Evolutionary conservation across 2,329 filamentous ascomycete genomes (phyloP).

Genomic region (Coccinonectria pachysandricola): DNA sequence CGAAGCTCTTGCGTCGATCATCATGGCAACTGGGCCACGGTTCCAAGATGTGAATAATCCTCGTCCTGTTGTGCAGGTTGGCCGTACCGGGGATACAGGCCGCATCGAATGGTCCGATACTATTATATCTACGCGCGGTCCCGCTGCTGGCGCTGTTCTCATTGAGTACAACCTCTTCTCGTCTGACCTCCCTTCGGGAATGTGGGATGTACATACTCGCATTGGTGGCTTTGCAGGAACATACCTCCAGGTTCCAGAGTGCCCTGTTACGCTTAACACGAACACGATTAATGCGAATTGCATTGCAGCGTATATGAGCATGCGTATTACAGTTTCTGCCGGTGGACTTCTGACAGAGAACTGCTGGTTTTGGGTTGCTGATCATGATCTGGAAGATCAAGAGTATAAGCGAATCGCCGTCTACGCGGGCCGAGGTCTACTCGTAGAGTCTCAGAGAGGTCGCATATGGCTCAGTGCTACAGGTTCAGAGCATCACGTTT

Average conservation of each 20-base stretch:
- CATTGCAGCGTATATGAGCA: conserved; percentile 32
- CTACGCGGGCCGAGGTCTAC: conserved; percentile 41
- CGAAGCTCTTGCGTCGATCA: conserved; percentile 42
- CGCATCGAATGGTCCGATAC: conserved; percentile 62
- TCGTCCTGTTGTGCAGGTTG: conserved; percentile 57
- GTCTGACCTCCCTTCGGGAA: conserved; percentile 33
- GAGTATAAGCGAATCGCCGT: conserved; percentile 39
- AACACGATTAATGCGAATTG: conserved; percentile 22
- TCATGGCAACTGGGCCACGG: conserved; percentile 44
- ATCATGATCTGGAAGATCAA: conserved; percentile 45
- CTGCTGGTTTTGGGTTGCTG: conserved; percentile 37
- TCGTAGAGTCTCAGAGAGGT: conserved; percentile 29
- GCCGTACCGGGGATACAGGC: conserved; percentile 50
- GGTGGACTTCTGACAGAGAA: conserved; percentile 33
- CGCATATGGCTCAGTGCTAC: conserved; percentile 54
- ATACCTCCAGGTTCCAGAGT: conserved; percentile 55
- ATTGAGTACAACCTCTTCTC: conserved; percentile 63
- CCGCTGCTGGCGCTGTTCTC: conserved; percentile 56
- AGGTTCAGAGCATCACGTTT: conserved; percentile 52
- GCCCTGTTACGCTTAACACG: conserved; percentile 40
- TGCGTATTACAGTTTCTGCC: conserved; percentile 30
- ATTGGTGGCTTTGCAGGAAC: conserved; percentile 65
- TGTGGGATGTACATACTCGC: conserved; percentile 72
- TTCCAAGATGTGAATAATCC: conserved; percentile 50
- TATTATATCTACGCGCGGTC: conserved; percentile 57